A percentile compares a stretch with the other conserved stretches of the same genome.
Conservation (phyloP, 2,329 filamentous ascomycete genomes). For the Pseudogymnoascus sp. region DNA sequence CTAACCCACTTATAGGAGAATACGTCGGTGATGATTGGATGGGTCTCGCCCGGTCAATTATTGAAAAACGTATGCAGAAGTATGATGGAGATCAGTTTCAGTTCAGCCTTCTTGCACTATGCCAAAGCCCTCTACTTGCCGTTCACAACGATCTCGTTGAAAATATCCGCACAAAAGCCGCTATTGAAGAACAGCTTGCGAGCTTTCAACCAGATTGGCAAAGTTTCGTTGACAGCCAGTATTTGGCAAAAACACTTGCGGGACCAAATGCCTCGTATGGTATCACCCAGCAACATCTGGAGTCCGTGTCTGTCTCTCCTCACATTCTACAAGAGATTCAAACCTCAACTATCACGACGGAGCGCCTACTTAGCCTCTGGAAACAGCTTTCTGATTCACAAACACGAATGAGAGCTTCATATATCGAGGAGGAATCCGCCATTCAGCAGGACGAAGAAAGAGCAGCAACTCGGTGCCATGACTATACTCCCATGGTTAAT, state of each 20-base stretch:
- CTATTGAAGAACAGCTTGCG: conserved; percentile 35
- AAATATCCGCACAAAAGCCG: conserved; percentile 34
- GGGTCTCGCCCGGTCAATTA: conserved; percentile 51
- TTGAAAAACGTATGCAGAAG: conserved; percentile 59
- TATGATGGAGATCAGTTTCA: conserved; percentile 58
- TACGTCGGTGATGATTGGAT: conserved; percentile 53
- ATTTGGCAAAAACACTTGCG: neutral
- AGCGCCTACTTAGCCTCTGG: conserved; percentile 32
- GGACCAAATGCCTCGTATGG: conserved; percentile 15
- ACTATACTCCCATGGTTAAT: conserved; percentile 63
- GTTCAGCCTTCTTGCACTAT: conserved; percentile 73
- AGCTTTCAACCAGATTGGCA: conserved; percentile 36
- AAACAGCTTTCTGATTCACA: conserved; percentile 36
- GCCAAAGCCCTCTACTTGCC: conserved; percentile 51
- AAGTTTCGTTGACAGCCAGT: conserved; percentile 24
- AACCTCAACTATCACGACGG: conserved; percentile 13
- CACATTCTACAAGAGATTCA: conserved; percentile 14
- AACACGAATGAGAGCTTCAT: conserved; percentile 36
- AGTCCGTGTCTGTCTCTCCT: conserved; percentile 9
- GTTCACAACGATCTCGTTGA: conserved; percentile 32
- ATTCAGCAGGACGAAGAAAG: conserved; percentile 44
- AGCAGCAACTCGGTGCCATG: conserved; percentile 50
- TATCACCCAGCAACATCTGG: conserved; percentile 18
- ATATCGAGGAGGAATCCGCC: conserved; percentile 40
- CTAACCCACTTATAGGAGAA: conserved; percentile 18